Base-by-base conservation (phyloP, 768 basidiomycete genomes). In the Holtermanniella nyarrowii region DNA sequence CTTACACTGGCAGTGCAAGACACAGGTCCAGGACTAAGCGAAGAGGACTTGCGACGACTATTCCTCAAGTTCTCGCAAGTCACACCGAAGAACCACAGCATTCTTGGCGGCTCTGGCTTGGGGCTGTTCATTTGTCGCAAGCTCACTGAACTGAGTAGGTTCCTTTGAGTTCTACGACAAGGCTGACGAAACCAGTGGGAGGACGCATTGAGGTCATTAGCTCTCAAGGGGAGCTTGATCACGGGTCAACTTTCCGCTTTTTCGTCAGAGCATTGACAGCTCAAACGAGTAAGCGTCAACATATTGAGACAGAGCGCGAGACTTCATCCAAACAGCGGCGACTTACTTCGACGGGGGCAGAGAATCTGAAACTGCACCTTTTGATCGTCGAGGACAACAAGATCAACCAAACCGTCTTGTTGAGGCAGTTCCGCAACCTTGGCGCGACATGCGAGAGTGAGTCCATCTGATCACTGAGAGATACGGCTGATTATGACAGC, bases 1-100 rank as follows among this genome's bases (percentile, higher is more conserved):
- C 24, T 12, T 26, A 18, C 24, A 14, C 5, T 23, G 24, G 20
- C 25, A 43, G 57, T 63, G 26, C 58, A 53, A 27, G 73, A 74
- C 50, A 68, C 68, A 2, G 73, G 73, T 26, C 73, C 74, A n/a
- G 74, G 74, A 2, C 58, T 75, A 25, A 69, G 66, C 18, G 60
- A 64, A 5, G 63, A 68, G n/a, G 73, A 74, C 48, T 59, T 75
- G 18, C 55, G 68, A 2, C 56, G 71, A 47, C 58, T 75, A 12
- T 75, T 75, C 63, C 66, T 69, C 55, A 56, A 71, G n/a, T 75
- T 75, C 63, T 70, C 60, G 42, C 74, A 72, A 59, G 74, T 70
- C 27, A 54, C 68, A 43, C 57, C 58, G 25, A 68, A 57, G 42
- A 70, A 62, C 1, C 68, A 70, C 50, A 65, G 62, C 4, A 58